These are phyloP conservation scores for Bombardia bombarda DNA, from an alignment of 495 filamentous ascomycete genomes.

Conservation along the genomic window DNA sequence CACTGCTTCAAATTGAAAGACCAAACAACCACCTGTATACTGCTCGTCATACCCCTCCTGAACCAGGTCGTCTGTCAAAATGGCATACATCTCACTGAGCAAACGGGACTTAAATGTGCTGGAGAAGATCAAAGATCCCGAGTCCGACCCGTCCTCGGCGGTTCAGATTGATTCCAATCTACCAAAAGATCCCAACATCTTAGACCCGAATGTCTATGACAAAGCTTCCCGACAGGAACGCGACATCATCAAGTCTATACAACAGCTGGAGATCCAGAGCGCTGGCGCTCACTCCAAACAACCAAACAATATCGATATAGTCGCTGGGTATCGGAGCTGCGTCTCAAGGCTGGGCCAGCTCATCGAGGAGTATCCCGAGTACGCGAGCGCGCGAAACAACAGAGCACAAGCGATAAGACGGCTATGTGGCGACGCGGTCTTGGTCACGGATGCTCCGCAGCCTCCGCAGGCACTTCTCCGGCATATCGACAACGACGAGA, in stretches of 20 bases:
- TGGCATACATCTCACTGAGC: slow-evolving; percentile 50
- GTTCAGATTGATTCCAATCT: slow-evolving; percentile 49
- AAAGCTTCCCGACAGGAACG: slow-evolving; percentile 33
- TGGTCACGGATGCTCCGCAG: slow-evolving; percentile 20
- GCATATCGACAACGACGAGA: slow-evolving; percentile 19
- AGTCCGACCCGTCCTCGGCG: slow-evolving; percentile 49
- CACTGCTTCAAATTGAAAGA: too few relatives aligned
- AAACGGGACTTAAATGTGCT: slow-evolving; percentile 64
- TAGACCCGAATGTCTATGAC: slow-evolving; percentile 28
- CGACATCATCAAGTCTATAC: slow-evolving; percentile 41
- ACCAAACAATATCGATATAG: slow-evolving; percentile 13
- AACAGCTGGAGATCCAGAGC: slow-evolving; percentile 39
- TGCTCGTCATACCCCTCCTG: too few relatives aligned
- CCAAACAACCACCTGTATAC: too few relatives aligned
- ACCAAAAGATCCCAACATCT: slow-evolving; percentile 53
- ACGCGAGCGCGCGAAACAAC: slow-evolving; percentile 71
- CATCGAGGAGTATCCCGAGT: slow-evolving; percentile 50
- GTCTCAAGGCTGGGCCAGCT: slow-evolving; percentile 43
- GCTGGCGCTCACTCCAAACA: slow-evolving; percentile 26
- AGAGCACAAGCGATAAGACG: slow-evolving; percentile 63
- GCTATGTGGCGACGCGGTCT: slow-evolving; percentile 43
- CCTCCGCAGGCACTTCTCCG: slow-evolving; percentile 22
- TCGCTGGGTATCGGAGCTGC: slow-evolving; percentile 30
- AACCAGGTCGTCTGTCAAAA: too few relatives aligned
- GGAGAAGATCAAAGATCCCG: slow-evolving; percentile 72